Percentiles rank a stretch among this genome's conserved stretches.
Conservation (phyloP, 306 rosid species). For the Canavalia gladiata region DNA sequence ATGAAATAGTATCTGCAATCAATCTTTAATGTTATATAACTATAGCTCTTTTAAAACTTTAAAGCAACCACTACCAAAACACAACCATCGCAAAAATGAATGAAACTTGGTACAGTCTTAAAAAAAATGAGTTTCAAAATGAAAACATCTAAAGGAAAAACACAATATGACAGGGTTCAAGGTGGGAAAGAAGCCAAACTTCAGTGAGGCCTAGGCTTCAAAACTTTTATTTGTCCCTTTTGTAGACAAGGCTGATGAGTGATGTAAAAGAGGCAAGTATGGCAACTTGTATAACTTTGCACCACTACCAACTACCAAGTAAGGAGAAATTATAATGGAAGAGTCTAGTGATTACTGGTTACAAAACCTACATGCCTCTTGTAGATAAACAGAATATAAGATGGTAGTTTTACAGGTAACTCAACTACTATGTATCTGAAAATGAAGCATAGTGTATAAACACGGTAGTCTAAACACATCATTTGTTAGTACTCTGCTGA, state of each 20-base stretch:
- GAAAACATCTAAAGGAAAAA: slow-evolving; percentile 11
- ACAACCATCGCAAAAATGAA: slow-evolving; percentile 18
- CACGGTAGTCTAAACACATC: background rate
- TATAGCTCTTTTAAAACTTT: background rate
- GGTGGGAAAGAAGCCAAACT: slow-evolving; percentile 25
- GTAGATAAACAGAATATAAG: slow-evolving; percentile 32
- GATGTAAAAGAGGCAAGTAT: slow-evolving; percentile 14
- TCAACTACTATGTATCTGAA: slow-evolving; percentile 6
- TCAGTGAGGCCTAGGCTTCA: background rate
- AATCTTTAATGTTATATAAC: slow-evolving; percentile 12
- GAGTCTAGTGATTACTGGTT: no score
- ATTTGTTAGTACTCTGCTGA: slow-evolving; percentile 10
- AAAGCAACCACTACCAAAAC: slow-evolving; percentile 12
- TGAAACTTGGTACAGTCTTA: slow-evolving; percentile 23
- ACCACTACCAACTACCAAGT: slow-evolving; percentile 5
- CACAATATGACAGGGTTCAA: background rate
- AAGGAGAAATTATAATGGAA: slow-evolving; percentile 13
- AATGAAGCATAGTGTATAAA: slow-evolving; percentile 7
- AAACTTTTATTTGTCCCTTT: slow-evolving; percentile 12
- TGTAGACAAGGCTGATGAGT: background rate
- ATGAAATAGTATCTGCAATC: slow-evolving; percentile 15
- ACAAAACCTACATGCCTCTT: background rate
- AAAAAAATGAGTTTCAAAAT: slow-evolving; percentile 33
- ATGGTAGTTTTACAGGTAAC: background rate
- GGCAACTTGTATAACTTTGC: slow-evolving; percentile 13